Conservation (phyloP, 768 basidiomycete species). For the Amanita thiersii region DNA sequence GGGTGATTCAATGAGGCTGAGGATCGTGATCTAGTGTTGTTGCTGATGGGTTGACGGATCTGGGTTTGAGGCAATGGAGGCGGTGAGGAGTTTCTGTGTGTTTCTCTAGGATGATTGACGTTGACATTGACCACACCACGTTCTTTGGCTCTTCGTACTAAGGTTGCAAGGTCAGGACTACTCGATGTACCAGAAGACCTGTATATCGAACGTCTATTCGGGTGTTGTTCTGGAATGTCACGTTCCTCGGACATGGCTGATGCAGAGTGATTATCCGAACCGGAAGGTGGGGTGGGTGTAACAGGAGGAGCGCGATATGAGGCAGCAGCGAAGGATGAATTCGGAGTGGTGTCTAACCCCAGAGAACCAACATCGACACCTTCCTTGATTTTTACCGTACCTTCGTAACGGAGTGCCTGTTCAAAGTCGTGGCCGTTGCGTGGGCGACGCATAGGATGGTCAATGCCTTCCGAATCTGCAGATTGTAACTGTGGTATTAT, state of each 20-base stretch:
- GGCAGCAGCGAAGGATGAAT: slow-evolving; percentile 29
- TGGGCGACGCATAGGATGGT: slow-evolving; percentile 49
- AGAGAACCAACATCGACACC: slow-evolving; percentile 62
- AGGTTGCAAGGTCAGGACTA: slow-evolving; percentile 85
- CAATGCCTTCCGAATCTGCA: slow-evolving; percentile 41
- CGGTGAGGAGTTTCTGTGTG: slow-evolving; percentile 24
- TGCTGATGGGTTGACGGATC: slow-evolving; percentile 19
- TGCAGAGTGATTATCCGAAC: slow-evolving; percentile 25
- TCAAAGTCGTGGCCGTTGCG: slow-evolving; percentile 80
- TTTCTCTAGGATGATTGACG: slow-evolving; percentile 23
- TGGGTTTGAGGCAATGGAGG: slow-evolving; percentile 34
- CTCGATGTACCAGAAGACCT: slow-evolving; percentile 84
- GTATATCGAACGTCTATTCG: slow-evolving; percentile 79
- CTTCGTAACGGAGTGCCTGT: slow-evolving; percentile 57
- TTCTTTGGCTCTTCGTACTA: slow-evolving; percentile 79
- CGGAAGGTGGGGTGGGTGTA: slow-evolving; percentile 60
- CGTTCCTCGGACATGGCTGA: slow-evolving; percentile 53
- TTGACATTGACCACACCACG: slow-evolving; percentile 35
- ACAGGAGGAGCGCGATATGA: slow-evolving; percentile 53
- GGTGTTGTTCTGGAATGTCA: slow-evolving; percentile 62
- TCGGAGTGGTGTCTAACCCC: slow-evolving; percentile 42
- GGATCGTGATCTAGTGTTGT: slow-evolving; percentile 19
- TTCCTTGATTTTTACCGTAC: slow-evolving; percentile 64
- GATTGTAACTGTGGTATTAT: slow-evolving; percentile 37
- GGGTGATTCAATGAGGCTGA: slow-evolving; percentile 25